Evolutionary conservation across 495 filamentous ascomycete genomes (phyloP), one percentile per base, ranked within the genome.

Genomic region (Talaromyces stipitatus): DNA sequence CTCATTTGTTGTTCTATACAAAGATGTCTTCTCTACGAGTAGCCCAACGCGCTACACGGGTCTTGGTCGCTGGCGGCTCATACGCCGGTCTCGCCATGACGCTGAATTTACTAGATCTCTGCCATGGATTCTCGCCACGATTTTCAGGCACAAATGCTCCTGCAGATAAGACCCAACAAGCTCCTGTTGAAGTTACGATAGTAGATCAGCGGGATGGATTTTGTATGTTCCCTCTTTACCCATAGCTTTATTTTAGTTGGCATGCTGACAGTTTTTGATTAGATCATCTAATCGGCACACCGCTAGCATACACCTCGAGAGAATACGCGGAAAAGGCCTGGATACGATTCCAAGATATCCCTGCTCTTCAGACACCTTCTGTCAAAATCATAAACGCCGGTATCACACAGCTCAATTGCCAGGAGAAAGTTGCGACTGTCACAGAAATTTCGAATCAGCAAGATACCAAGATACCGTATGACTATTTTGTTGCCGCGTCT

Each of bases 131-230:
- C 6, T 48, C 63, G 0, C 51, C 68, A 52, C 70, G 74, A 16
- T 76, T 74, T 59, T 52, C 36, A 23, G 50, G 16, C 5, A 7
- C 46, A 4, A 69, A 68, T 27, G 66, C 57, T 29, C 62, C 64
- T 22, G 53, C 63, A 6, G 59, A 67, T 8, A 59, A 60, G 20
- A 53, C 68, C 18, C 65, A 66, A 24, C 66, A 68, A 14, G 73
- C 83, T 30, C 72, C 78, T 1, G 61, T 88, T 18, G 72, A 86
- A 33, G 82, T 88, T 47, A 88, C 84, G 9, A 73, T 90, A 8
- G 79, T 88, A 4, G 85, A 90, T 61, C 82, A 87, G 57, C 72
- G 83, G 22, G 86, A 90, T 74, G 86, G 86, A 24, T 87, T 79
- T 66, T 88, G 85, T 88, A 61, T 62, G 68, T 70, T 61, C 26